phyloP scores from a whole-genome alignment of 2,329 filamentous ascomycete species.

The Nigrospora oryzae region DNA sequence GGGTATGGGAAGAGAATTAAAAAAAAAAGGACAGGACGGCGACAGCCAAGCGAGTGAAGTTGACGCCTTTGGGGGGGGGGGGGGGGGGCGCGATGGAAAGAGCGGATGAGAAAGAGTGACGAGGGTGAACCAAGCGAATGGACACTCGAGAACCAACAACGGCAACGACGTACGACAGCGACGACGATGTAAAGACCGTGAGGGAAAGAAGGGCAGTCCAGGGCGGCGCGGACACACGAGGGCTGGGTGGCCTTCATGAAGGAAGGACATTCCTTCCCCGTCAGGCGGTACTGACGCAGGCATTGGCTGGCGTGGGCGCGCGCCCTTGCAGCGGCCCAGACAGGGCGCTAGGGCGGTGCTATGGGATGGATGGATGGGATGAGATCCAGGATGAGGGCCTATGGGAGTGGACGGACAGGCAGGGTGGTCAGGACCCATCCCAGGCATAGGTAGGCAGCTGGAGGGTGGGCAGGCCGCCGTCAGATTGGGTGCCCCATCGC shows the following conservation, averaged over 20 bases:
- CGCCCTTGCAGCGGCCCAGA: too few species aligned
- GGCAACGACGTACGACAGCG: conserved; percentile 19
- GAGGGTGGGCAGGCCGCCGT: background rate
- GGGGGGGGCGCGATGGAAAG: conserved; percentile 14
- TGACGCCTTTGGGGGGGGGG: conserved; percentile 21
- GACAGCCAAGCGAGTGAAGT: conserved; percentile 38
- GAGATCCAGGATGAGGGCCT: too few species aligned
- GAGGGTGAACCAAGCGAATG: conserved; percentile 15
- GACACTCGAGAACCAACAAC: conserved; percentile 17
- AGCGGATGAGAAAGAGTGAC: conserved; percentile 27
- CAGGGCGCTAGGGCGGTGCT: too few species aligned
- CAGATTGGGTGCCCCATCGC: conserved; percentile 1
- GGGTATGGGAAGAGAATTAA: conserved; percentile 7
- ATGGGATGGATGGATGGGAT: too few species aligned
- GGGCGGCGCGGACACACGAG: conserved; percentile 8
- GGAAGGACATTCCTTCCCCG: background rate
- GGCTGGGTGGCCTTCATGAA: conserved; percentile 4
- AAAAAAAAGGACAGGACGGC: conserved; percentile 33
- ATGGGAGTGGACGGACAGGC: too few species aligned
- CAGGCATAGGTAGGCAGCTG: too few species aligned
- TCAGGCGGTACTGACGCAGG: too few species aligned
- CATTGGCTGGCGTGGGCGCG: too few species aligned
- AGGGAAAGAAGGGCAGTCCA: conserved; percentile 14
- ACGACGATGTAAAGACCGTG: conserved; percentile 25
- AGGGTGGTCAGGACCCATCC: too few species aligned